Percentiles rank a stretch among this genome's conserved stretches.
Evolutionary conservation across 169 alveolate genomes (phyloP).

Genomic region (Plasmodium knowlesi): DNA sequence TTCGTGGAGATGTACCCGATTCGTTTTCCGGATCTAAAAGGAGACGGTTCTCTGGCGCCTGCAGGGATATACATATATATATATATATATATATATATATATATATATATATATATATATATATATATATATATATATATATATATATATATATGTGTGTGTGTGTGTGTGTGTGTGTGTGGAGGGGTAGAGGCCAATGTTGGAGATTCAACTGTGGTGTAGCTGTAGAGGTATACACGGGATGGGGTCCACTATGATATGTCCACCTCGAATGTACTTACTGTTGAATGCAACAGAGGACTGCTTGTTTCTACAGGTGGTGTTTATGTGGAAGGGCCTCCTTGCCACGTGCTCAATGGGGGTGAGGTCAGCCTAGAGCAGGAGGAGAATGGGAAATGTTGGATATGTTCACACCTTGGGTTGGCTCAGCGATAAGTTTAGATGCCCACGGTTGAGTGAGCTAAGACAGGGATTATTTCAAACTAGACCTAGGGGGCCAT

Average conservation of each 20-base stretch:
- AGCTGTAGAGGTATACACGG: background rate
- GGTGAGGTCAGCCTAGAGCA: constrained; percentile 3
- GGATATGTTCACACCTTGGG: background rate
- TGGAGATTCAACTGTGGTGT: background rate
- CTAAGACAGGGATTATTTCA: too few species aligned
- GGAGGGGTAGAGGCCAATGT: background rate
- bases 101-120: too few species aligned
- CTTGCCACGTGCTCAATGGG: constrained; percentile 19
- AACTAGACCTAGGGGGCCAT: background rate
- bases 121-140: too few species aligned
- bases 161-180: too few species aligned
- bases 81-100: too few species aligned
- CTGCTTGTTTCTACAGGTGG: constrained; percentile 21
- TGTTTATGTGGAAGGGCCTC: constrained; percentile 24
- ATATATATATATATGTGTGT: too few species aligned
- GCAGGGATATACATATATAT: too few species aligned
- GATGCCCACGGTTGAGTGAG: background rate
- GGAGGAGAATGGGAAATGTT: background rate
- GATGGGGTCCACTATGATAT: background rate
- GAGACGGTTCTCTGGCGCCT: constrained; percentile 43
- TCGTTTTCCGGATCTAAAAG: constrained; percentile 62
- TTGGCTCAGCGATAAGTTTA: background rate
- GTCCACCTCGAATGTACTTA: background rate
- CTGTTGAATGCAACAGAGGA: constrained; percentile 33
- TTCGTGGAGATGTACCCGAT: constrained; percentile 19